phyloP scores from a whole-genome alignment of 1,284 basidiomycete species.

The Neolentinus lepideus region DNA sequence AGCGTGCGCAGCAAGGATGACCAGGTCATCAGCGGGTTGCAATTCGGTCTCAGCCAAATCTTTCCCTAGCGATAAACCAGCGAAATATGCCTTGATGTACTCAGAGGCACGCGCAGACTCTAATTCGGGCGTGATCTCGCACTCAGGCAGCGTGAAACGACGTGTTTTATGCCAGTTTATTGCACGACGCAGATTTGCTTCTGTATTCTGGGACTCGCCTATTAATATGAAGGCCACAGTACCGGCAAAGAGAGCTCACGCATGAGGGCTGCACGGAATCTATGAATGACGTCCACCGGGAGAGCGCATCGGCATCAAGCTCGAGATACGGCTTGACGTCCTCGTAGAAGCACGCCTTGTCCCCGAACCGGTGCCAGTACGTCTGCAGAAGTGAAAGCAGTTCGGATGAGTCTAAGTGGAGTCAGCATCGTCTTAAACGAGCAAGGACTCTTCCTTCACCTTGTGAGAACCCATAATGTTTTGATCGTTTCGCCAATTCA shows the following conservation, averaged over 20 bases:
- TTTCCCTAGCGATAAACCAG: conserved; percentile 58
- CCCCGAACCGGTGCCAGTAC: conserved; percentile 70
- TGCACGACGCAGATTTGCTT: conserved; percentile 42
- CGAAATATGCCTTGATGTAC: conserved; percentile 56
- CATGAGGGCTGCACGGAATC: conserved; percentile 36
- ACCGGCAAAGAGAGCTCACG: conserved; percentile 29
- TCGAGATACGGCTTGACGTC: conserved; percentile 66
- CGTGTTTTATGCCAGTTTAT: conserved; percentile 71
- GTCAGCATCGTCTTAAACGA: background rate
- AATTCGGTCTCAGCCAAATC: conserved; percentile 70
- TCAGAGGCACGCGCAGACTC: conserved; percentile 44
- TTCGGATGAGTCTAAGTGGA: conserved; percentile 31
- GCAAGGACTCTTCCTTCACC: conserved; percentile 24
- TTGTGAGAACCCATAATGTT: conserved; percentile 36
- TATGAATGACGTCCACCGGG: conserved; percentile 52
- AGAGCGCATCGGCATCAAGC: conserved; percentile 37
- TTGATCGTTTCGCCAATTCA: conserved; percentile 60
- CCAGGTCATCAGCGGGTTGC: conserved; percentile 84
- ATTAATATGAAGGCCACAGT: background rate
- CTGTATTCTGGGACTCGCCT: conserved; percentile 30
- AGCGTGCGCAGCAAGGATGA: conserved; percentile 64
- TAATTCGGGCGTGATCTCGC: conserved; percentile 43
- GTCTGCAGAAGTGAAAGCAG: conserved; percentile 43
- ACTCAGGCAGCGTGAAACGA: conserved; percentile 45
- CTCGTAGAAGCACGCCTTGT: conserved; percentile 82